Percentiles rank a stretch among this genome's conserved stretches.
Conservation (phyloP, 768 basidiomycete genomes). For the Leccinum variicolor region DNA sequence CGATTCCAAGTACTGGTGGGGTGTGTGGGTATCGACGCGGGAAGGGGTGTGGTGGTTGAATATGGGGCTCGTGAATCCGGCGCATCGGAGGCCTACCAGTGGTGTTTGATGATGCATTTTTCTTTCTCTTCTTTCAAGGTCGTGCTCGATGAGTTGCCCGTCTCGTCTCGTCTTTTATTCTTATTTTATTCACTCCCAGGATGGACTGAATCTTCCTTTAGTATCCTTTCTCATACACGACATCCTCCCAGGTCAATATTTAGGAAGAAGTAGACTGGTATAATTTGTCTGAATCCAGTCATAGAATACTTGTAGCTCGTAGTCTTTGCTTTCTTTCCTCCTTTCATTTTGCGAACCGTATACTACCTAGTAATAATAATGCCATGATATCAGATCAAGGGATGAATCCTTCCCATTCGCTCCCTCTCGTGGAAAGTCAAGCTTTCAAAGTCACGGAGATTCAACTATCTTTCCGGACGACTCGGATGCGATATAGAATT, state of each 20-base stretch:
- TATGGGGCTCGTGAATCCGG: conserved; percentile 38
- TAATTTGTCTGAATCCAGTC: background rate
- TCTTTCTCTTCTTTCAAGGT: background rate
- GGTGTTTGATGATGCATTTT: background rate
- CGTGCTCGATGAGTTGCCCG: background rate
- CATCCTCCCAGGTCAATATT: background rate
- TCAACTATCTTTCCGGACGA: no score
- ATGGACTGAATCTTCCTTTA: background rate
- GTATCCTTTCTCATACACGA: background rate
- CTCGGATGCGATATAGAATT: background rate
- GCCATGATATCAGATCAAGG: background rate
- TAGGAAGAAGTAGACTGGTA: background rate
- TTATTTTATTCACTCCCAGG: background rate
- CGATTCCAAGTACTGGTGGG: conserved; percentile 43
- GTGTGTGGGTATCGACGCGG: conserved; percentile 29
- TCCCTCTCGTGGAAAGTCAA: no score
- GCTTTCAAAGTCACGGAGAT: no score
- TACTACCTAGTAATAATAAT: background rate
- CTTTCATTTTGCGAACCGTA: background rate
- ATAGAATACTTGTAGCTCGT: background rate
- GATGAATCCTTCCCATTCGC: no score
- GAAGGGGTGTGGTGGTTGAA: conserved; percentile 44
- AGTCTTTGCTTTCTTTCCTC: background rate
- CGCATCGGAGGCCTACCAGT: conserved; percentile 5
- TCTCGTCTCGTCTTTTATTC: background rate